A percentile compares a stretch with the other conserved stretches of the same genome.
Conservation (phyloP, 345 rosid species). For the Brassica nigra region DNA sequence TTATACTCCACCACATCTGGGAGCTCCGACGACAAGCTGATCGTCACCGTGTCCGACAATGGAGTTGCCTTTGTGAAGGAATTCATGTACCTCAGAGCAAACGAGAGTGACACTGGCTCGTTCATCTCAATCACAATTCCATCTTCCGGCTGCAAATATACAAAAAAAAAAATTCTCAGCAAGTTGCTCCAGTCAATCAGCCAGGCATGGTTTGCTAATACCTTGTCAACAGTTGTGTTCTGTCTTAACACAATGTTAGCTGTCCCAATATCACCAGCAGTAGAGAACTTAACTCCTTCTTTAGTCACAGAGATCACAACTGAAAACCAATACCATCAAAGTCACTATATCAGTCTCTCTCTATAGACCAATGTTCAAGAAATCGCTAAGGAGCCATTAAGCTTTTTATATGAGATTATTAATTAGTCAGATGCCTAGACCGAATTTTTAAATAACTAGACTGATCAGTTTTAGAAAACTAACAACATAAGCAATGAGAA, state of each 20-base stretch:
- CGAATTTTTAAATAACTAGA: neutral
- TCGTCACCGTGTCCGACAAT: constrained; percentile 75
- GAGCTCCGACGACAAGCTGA: constrained; percentile 93
- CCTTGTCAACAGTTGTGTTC: constrained; percentile 91
- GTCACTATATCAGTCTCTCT: neutral
- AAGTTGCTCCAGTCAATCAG: constrained; percentile 9
- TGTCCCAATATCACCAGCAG: constrained; percentile 95
- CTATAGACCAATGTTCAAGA: neutral
- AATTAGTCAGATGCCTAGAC: neutral
- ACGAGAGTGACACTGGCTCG: constrained; percentile 88
- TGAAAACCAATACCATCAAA: constrained; percentile 32
- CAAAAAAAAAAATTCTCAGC: neutral
- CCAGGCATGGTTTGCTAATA: no score
- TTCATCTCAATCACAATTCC: constrained; percentile 86
- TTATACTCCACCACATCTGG: constrained; percentile 97
- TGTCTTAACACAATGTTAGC: constrained; percentile 94
- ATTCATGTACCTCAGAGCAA: constrained; percentile 95
- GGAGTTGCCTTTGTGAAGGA: constrained; percentile 97
- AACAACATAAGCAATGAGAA: no score
- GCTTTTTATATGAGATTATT: neutral
- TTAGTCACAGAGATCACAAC: constrained; percentile 94
- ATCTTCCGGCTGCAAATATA: constrained; percentile 80
- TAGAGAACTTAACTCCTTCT: constrained; percentile 96
- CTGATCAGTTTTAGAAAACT: no score
- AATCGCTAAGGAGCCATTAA: neutral